These are phyloP conservation scores for Rosa persica DNA, from an alignment of 306 rosid genomes.

Conservation along the genomic window DNA sequence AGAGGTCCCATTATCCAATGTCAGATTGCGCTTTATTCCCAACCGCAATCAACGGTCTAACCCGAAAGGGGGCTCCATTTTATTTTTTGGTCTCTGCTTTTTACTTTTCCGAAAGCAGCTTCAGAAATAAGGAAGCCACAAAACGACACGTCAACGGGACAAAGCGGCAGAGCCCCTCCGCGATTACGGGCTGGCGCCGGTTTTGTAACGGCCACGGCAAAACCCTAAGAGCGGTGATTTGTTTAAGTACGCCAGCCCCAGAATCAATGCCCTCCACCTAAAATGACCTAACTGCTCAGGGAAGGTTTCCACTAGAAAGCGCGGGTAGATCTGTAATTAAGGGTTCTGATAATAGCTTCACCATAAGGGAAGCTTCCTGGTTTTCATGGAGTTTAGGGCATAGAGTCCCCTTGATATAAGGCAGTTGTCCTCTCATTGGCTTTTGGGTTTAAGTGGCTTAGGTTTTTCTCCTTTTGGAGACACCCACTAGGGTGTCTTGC, in stretches of 20 bases:
- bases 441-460: constrained; percentile 39
- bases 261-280: not conserved
- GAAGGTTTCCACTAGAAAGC: too few species aligned
- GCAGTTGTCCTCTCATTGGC: not conserved
- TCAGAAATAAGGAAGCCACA: not conserved
- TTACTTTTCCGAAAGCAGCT: constrained; percentile 22
- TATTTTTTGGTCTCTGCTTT: not conserved
- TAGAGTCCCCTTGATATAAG: constrained; percentile 24
- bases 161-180: constrained; percentile 51
- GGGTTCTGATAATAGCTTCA: too few species aligned
- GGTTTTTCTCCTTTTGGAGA: not conserved
- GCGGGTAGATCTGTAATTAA: too few species aligned
- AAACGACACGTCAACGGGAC: constrained; percentile 45
- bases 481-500: not conserved
- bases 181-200: constrained; percentile 50
- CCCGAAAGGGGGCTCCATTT: constrained; percentile 41
- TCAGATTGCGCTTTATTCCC: constrained; percentile 78
- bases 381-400: not conserved
- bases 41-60: constrained; percentile 99
- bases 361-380: constrained; percentile 19
- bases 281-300: not conserved
- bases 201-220: constrained; percentile 50
- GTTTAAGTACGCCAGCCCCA: not conserved
- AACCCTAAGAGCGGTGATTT: not conserved
- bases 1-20: constrained; percentile 26